Evolutionary conservation across 441 rosid species (phyloP), one percentile per base, ranked within the genome.

Genomic region (Brassica balearica): DNA sequence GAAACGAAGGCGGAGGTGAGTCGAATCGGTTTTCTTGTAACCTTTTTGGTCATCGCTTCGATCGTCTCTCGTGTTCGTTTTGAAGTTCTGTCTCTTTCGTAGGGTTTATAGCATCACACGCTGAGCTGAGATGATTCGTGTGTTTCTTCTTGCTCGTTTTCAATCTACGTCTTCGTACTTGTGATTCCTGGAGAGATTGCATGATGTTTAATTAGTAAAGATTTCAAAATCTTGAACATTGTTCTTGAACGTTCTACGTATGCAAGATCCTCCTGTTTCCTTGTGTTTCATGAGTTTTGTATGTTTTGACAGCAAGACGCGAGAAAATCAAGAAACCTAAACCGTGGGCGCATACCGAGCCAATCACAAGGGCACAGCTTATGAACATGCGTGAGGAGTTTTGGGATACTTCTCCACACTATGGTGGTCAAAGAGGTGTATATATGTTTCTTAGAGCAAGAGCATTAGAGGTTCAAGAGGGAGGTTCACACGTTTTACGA

Each of bases 321-420:
- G 88, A 81, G 81, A 88, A 77, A 75, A 74, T 91, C 22, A 68
- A 78, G 60, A 88, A 87, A 82, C 91, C 90, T 27, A 77, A 85
- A 75, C 87, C 93, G 14, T 91, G 93, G 93, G 85, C 79, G 62
- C 91, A 91, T 82, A 76, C 92, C 36, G 81, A 83, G 66, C 86
- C 87, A 48, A 85, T 91, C 68, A 91, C 93, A 6, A 84, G 66
- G 82, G 51, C 83, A 11, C 89, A 86, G 62, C 89, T 91, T 23
- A 71, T 8, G 77, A 84, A 81, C 64, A 76, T 89, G 89, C 88
- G 92, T 71, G 92, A 88, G 38, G 92, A 91, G 36, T 91, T 88
- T 71, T 89, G 92, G 96, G 91, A 88, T 56, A 89, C 92, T 8
- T 88, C 91, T 80, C 90, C 93, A 56, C 91, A 91, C 71, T 91